Conservation (phyloP, 2,329 filamentous ascomycete species). For the Epichloe glyceriae region DNA sequence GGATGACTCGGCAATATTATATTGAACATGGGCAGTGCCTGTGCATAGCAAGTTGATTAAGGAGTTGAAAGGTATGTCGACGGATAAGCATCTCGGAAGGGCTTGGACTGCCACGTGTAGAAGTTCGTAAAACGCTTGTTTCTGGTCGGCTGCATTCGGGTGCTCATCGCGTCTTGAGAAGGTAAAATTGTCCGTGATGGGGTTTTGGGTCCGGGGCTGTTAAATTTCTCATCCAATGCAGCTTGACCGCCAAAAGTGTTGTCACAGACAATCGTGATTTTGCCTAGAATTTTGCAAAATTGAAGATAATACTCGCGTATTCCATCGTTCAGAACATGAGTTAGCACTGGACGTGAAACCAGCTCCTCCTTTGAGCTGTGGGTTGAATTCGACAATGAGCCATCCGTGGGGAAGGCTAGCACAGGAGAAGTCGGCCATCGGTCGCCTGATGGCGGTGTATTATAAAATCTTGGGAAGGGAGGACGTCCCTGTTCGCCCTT, state of each 20-base stretch:
- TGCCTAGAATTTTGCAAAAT: slow-evolving; percentile 90
- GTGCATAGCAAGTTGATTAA: slow-evolving; percentile 92
- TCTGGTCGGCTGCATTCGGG: slow-evolving; percentile 60
- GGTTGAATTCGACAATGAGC: slow-evolving; percentile 13
- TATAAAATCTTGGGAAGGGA: slow-evolving; percentile 66
- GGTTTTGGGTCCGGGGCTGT: slow-evolving; percentile 75
- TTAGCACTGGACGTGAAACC: slow-evolving; percentile 52
- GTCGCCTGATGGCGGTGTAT: slow-evolving; percentile 26
- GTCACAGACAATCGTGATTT: slow-evolving; percentile 92
- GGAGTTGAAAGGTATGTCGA: slow-evolving; percentile 83
- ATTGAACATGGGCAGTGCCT: slow-evolving; percentile 88
- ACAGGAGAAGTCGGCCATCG: slow-evolving; percentile 37
- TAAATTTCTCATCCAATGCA: slow-evolving; percentile 89
- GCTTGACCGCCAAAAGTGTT: slow-evolving; percentile 95
- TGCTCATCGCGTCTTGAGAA: slow-evolving; percentile 76
- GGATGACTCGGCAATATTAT: slow-evolving; percentile 83
- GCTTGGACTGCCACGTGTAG: slow-evolving; percentile 93
- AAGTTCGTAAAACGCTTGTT: slow-evolving; percentile 90
- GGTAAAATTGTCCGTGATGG: slow-evolving; percentile 86
- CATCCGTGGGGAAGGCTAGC: slow-evolving; percentile 24
- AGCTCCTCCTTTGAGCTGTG: slow-evolving; percentile 41
- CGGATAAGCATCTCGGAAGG: slow-evolving; percentile 81
- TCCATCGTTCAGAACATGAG: slow-evolving; percentile 54
- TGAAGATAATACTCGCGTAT: slow-evolving; percentile 75
- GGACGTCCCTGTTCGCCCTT: slow-evolving; percentile 65